A percentile compares a stretch with the other conserved stretches of the same genome.
phyloP scores from a whole-genome alignment of 1,284 basidiomycete species.

The Marasmius oreades region DNA sequence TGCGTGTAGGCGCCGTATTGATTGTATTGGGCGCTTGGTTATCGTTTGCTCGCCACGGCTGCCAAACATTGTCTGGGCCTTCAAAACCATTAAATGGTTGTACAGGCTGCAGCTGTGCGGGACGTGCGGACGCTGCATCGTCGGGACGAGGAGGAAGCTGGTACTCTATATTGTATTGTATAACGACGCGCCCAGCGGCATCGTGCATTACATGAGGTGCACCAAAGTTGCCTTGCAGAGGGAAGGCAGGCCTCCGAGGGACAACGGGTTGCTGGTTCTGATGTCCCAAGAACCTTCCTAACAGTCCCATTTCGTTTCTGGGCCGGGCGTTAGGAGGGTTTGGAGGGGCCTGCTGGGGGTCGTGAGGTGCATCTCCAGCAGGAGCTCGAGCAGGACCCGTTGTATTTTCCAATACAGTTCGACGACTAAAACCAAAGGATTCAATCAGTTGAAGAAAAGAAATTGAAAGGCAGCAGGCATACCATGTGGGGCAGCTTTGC shows the following conservation, averaged over 20 bases:
- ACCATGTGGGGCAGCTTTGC: slow-evolving; percentile 96
- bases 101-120: slow-evolving; percentile 28
- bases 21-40: not conserved
- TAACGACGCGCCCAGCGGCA: slow-evolving; percentile 36
- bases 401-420: slow-evolving; percentile 73
- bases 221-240: slow-evolving; percentile 17
- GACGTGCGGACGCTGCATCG: slow-evolving; percentile 25
- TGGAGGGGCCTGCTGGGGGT: slow-evolving; percentile 17
- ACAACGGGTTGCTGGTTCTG: slow-evolving; percentile 20
- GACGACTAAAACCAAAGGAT: slow-evolving; percentile 52
- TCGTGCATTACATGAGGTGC: slow-evolving; percentile 19
- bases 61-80: slow-evolving; percentile 62
- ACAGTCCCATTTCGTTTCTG: not conserved
- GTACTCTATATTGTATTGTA: slow-evolving; percentile 59
- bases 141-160: slow-evolving; percentile 30
- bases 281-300: not conserved
- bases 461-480: slow-evolving; percentile 30
- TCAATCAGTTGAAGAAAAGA: slow-evolving; percentile 10
- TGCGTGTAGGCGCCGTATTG: slow-evolving; percentile 10
- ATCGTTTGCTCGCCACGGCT: slow-evolving; percentile 49
- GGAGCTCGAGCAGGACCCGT: slow-evolving; percentile 27
- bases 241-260: slow-evolving; percentile 18
- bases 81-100: slow-evolving; percentile 55
- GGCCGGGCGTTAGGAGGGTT: slow-evolving; percentile 1
- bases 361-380: slow-evolving; percentile 33